Base-by-base conservation (phyloP, 1,284 basidiomycete genomes). In the Cryptococcus jaspeensis region DNA sequence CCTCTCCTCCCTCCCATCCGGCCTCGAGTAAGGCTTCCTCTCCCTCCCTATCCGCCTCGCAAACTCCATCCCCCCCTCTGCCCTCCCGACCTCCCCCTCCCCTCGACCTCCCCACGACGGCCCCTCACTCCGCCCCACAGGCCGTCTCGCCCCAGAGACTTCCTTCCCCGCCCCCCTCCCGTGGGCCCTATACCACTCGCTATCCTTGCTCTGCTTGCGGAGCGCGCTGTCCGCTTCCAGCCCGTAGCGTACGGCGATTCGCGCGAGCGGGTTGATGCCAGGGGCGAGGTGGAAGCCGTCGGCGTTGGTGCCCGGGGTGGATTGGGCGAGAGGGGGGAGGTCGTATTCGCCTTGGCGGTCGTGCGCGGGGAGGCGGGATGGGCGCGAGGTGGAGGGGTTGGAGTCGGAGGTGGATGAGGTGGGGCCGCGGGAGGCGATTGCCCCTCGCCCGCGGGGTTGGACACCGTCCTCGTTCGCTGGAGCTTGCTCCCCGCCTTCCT, bases 161-260 rank as follows among this genome's bases (percentile, higher is more conserved):
- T 76, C 74, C 55, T 74, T 76, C 16, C 74, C 74, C 0, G 74
- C 74, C 3, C 42, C 18, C 11, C 65, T 55, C 3, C 74, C 74
- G 52, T 76, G 65, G 4, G 62, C 58, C 32, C 60, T 59, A 50
- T 76, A 76, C 74, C 74, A 76, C 45, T 69, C 63, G 9, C 59
- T 63, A 47, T 65, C 55, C 50, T 68, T 64, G 5, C 71, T 71
- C 32, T 69, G 52, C 38, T 62, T 52, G 25, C 65, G 53, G 51
- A 67, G 56, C 9, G 57, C 42, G 22, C 53, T 54, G 55, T 76
- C 74, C 2, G 50, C 45, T 40, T 69, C 66, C 0, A 63, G 47
- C 9, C 65, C 74, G 57, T 70, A 73, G 5, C 74, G 61, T 8
- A 76, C 57, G 5, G 67, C 67, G 8, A 76, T 67, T 6, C 72